Evolutionary conservation across 148 eudicot species (phyloP).

Genomic region (Camellia sinensis): DNA sequence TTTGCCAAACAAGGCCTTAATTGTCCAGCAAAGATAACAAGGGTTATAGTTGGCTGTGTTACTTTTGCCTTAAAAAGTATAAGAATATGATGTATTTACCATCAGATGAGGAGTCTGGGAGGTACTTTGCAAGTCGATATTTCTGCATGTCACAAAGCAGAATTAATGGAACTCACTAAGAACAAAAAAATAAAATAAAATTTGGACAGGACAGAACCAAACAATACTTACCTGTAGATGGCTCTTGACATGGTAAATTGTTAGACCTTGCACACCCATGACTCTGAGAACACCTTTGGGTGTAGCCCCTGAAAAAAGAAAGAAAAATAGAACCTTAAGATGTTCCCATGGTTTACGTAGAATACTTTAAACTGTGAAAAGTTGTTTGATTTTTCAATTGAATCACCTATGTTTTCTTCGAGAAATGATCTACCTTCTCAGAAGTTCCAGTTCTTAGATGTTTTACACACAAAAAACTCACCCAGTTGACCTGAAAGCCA

Average conservation of each 20-base stretch:
- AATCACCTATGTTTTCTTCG: neutral
- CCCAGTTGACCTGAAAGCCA: neutral
- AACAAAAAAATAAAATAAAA: neutral
- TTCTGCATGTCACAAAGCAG: slow-evolving; percentile 32
- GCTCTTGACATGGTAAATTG: slow-evolving; percentile 73
- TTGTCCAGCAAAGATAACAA: slow-evolving; percentile 1
- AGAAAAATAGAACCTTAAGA: neutral
- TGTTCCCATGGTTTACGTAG: neutral
- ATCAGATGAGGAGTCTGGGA: slow-evolving; percentile 63
- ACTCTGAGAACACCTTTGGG: slow-evolving; percentile 73
- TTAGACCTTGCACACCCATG: slow-evolving; percentile 71
- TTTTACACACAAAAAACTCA: neutral
- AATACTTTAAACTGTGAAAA: neutral
- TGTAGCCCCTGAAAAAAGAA: slow-evolving; percentile 51
- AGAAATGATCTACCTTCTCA: neutral
- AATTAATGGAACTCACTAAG: slow-evolving; percentile 6
- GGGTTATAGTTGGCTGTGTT: neutral
- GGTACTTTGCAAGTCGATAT: slow-evolving; percentile 69
- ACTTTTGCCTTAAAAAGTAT: neutral
- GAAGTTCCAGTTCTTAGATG: neutral
- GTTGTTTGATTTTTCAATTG: neutral
- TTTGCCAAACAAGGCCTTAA: neutral
- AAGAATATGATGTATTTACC: slow-evolving; percentile 33
- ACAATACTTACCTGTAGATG: slow-evolving; percentile 50
- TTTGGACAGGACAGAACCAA: slow-evolving; percentile 16